phyloP scores from a whole-genome alignment of 176 grass and related monocot genomes.

The Poa pratensis region DNA sequence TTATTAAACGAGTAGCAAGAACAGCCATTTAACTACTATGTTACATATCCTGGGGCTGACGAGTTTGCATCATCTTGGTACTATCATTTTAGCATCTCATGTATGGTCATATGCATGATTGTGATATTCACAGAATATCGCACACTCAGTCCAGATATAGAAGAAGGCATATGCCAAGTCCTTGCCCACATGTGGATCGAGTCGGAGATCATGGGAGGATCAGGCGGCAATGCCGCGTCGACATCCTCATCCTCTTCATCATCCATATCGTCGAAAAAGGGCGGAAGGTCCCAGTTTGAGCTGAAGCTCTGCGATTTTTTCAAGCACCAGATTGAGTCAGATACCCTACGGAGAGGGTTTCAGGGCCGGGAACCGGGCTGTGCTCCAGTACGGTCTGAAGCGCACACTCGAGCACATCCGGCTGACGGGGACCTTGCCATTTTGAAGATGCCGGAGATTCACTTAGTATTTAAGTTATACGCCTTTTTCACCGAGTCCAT shows the following conservation, averaged over 20 bases:
- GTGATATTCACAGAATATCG: conserved; percentile 58
- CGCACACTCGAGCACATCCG: conserved; percentile 79
- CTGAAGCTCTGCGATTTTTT: conserved; percentile 76
- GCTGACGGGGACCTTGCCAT: conserved; percentile 67
- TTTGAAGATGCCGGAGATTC: conserved; percentile 30
- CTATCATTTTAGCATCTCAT: neutral
- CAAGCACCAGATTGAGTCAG: conserved; percentile 79
- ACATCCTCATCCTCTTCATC: conserved; percentile 56
- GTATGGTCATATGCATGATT: neutral
- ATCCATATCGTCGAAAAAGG: conserved; percentile 57
- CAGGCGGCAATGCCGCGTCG: conserved; percentile 52
- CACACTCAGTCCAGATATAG: conserved; percentile 66
- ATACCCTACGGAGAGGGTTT: conserved; percentile 82
- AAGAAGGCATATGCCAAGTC: conserved; percentile 93
- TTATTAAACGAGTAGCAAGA: too few relatives aligned
- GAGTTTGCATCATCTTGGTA: conserved; percentile 26
- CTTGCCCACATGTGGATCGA: conserved; percentile 87
- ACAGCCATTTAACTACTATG: too few relatives aligned
- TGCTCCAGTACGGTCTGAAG: conserved; percentile 66
- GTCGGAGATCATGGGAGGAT: conserved; percentile 68
- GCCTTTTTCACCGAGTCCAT: neutral
- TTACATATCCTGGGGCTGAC: too few relatives aligned
- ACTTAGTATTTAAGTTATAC: conserved; percentile 6
- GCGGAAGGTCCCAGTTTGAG: conserved; percentile 65
- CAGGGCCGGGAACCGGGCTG: conserved; percentile 64